Evolutionary conservation across 495 filamentous ascomycete genomes (phyloP), one percentile per base, ranked within the genome.

Genomic region (Lasiosphaeris hirsuta): DNA sequence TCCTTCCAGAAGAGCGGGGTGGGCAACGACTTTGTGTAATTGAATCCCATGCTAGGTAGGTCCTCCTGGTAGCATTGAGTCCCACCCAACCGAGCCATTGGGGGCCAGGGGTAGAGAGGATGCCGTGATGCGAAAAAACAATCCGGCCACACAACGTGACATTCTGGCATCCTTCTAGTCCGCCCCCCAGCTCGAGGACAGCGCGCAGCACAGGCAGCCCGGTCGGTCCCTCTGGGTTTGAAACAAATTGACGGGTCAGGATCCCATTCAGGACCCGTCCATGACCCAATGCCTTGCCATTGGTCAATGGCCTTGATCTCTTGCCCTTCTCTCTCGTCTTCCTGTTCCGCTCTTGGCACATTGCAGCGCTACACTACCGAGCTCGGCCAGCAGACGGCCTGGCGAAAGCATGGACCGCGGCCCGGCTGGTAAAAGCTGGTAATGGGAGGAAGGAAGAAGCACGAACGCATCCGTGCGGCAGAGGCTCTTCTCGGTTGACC

Each of bases 1-100:
- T 61, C 59, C 61, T 68, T 68, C 66, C 58, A 66, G 66, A 68
- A 68, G 40, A 38, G 42, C 41, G 37, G 33, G 36, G 49, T 33
- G 18, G 33, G 49, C 23, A 30, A 30, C 5, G 23, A 30, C 23
- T 5, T 30, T 30, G 23, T 30, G 23, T 30, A 30, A 30, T 30
- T 30, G 23, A 30, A 30, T 30, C 5, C 23, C 23, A 30, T 30
- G 23, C 23, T 30, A 30, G 23, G 23, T 30, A 30, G 23, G 23
- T 30, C 23, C 23, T 30, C 23, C 23, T 30, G 23, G 23, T 30
- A 30, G 23, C 23, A 30, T 30, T 30, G 23, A 30, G 23, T 30
- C 23, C 23, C 23, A 30, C 23, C 23, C 23, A 30, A 30, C 23
- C 23, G 23, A 30, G 23, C 23, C 5, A 30, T 30, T 51, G 48